Base-by-base conservation (phyloP, 352 stramenopile species). In the Globisporangium parvum region DNA sequence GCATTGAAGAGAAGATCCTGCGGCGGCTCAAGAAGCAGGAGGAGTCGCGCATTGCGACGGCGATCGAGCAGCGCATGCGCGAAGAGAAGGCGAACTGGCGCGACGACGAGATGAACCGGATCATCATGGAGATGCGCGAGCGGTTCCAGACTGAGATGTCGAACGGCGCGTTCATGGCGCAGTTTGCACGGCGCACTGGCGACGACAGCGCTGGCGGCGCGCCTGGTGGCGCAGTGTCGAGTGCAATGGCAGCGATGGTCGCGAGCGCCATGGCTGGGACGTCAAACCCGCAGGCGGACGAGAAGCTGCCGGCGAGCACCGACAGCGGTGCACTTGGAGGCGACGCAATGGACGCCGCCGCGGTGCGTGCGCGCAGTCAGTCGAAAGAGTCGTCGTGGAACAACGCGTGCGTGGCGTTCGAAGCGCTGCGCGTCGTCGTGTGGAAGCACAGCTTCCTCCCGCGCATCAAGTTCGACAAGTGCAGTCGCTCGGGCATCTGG, bases 51-150 rank as follows among this genome's bases (percentile, higher is more conserved):
- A 94, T 94, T 50, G 78, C 84, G 12, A 71, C 80, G 53, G 84
- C 84, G 21, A 94, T 94, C 40, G 84, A 94, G 69, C 61, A 80
- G 44, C 84, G 84, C 40, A 94, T 94, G 84, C 67, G 70, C 35
- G 74, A 77, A 33, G 80, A 89, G 40, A 94, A 94, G 58, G 84
- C 84, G n/a, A 90, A 83, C 51, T 94, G 84, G 84, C 78, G 77
- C 40, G 84, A 94, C 58, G 84, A 89, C 45, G 84, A 94, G 64
- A 94, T 94, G 84, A 94, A 94, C 67, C 82, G 82, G 49, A 94
- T 94, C 56, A 91, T 91, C 57, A 89, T 91, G 73, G 81, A 94
- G 61, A 91, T 94, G 80, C 78, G 84, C 37, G 82, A 91, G 57
- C 80, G 82, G 6, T 88, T 94, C 59, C 80, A 92, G 63, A 88